Evolutionary conservation across 1,284 basidiomycete species (phyloP).

Genomic region (Sparassis latifolia): DNA sequence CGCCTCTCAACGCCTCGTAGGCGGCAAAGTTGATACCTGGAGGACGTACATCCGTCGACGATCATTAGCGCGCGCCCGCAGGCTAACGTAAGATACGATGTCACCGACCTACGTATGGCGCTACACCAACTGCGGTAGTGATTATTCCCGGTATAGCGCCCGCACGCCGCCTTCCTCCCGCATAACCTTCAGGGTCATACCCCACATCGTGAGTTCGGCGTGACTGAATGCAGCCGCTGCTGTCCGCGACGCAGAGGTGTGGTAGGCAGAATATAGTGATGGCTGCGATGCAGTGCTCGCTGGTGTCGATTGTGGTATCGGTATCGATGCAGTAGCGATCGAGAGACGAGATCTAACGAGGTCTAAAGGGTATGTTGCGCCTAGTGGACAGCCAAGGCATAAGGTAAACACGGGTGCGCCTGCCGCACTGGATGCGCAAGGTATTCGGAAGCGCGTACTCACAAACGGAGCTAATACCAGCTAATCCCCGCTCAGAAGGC

Average conservation of each 20-base stretch:
- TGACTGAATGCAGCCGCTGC: slow-evolving; percentile 33
- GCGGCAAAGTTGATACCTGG: slow-evolving; percentile 81
- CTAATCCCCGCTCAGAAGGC: slow-evolving; percentile 83
- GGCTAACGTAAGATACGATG: not conserved
- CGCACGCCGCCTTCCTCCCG: slow-evolving; percentile 85
- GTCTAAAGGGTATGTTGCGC: slow-evolving; percentile 90
- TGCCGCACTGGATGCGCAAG: not conserved
- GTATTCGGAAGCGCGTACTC: slow-evolving; percentile 8
- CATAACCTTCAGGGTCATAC: slow-evolving; percentile 88
- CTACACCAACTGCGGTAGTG: slow-evolving; percentile 87
- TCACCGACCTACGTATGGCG: slow-evolving; percentile 69
- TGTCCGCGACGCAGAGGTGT: slow-evolving; percentile 35
- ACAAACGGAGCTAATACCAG: slow-evolving; percentile 79
- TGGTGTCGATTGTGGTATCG: slow-evolving; percentile 22
- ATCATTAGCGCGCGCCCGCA: not conserved
- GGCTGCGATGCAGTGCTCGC: slow-evolving; percentile 24
- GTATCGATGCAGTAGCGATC: slow-evolving; percentile 81
- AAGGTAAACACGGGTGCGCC: too few relatives aligned
- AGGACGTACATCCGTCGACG: slow-evolving; percentile 50
- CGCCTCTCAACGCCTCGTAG: slow-evolving; percentile 66
- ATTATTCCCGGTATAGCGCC: slow-evolving; percentile 82
- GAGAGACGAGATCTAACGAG: slow-evolving; percentile 89
- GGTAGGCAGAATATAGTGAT: slow-evolving; percentile 43
- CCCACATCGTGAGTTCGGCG: slow-evolving; percentile 71
- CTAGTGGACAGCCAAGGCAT: slow-evolving; percentile 30